Evolutionary conservation across 2,329 filamentous ascomycete species (phyloP).

Genomic region (Conoideocrella luteorostrata): DNA sequence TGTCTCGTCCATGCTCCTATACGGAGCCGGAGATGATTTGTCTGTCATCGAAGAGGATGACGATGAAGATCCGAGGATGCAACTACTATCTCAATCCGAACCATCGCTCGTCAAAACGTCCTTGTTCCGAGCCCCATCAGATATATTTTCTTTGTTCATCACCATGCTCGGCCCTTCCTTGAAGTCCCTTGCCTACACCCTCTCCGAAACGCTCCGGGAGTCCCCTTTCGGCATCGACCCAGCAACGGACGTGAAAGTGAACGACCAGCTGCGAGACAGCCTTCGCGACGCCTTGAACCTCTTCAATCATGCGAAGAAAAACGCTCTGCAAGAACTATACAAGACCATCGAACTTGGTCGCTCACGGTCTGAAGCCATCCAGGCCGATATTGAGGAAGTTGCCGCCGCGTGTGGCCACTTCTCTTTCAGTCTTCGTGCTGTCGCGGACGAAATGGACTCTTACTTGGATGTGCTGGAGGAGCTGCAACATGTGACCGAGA

Average conservation of each 20-base stretch:
- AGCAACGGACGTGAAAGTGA: conserved; percentile 63
- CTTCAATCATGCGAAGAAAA: conserved; percentile 68
- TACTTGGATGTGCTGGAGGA: conserved; percentile 83
- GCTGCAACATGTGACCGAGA: conserved; percentile 64
- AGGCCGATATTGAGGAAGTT: conserved; percentile 94
- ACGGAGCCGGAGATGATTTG: conserved; percentile 40
- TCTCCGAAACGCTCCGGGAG: conserved; percentile 83
- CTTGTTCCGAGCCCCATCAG: conserved; percentile 56
- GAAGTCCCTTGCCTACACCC: conserved; percentile 88
- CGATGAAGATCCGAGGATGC: conserved; percentile 31
- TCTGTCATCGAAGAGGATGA: conserved; percentile 57
- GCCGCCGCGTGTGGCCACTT: conserved; percentile 97
- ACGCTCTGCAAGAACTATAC: conserved; percentile 75
- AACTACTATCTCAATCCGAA: conserved; percentile 21
- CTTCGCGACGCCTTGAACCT: conserved; percentile 73
- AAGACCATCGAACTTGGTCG: conserved; percentile 67
- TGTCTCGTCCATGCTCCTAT: conserved; percentile 25
- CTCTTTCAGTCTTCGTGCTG: conserved; percentile 82
- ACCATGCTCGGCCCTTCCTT: conserved; percentile 83
- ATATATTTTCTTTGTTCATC: conserved; percentile 92
- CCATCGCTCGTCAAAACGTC: conserved; percentile 22
- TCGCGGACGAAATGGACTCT: conserved; percentile 80
- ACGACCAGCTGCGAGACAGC: conserved; percentile 74
- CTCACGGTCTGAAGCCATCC: conserved; percentile 63
- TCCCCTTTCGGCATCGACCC: conserved; percentile 70